Conservation (phyloP, 768 basidiomycete species). For the Cystofilobasidium capitatum region DNA sequence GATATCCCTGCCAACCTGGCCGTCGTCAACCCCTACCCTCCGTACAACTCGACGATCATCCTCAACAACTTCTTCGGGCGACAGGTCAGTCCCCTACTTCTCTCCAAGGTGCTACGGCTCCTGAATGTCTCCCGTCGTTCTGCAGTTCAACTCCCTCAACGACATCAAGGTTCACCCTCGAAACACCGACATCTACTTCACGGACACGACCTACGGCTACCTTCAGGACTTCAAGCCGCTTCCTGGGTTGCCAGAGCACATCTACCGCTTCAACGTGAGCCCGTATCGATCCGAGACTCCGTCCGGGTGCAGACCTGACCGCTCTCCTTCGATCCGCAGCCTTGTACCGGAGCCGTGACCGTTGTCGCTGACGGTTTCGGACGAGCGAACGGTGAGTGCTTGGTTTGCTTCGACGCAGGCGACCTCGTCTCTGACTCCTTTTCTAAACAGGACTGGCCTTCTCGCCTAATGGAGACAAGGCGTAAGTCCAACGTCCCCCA, state of each 20-base stretch:
- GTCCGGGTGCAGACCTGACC: not conserved
- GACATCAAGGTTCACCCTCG: constrained; percentile 14
- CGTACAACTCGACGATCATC: constrained; percentile 58
- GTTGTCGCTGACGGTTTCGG: constrained; percentile 70
- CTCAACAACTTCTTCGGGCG: constrained; percentile 70
- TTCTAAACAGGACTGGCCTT: constrained; percentile 50
- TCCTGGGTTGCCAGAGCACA: constrained; percentile 61
- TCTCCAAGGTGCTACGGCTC: not conserved
- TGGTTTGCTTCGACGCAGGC: not conserved
- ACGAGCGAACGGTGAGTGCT: constrained; percentile 50
- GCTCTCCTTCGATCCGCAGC: constrained; percentile 64
- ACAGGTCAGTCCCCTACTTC: constrained; percentile 57
- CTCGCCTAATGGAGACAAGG: constrained; percentile 50
- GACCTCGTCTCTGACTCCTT: not conserved
- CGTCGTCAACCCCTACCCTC: constrained; percentile 55
- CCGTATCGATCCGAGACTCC: not conserved
- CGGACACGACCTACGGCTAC: constrained; percentile 62
- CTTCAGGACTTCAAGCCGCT: constrained; percentile 56
- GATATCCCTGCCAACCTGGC: constrained; percentile 53
- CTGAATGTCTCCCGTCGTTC: not conserved
- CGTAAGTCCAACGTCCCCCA: not conserved
- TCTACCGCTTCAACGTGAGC: constrained; percentile 57
- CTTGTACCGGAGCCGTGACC: constrained; percentile 53
- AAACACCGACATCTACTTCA: constrained; percentile 60
- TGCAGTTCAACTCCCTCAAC: constrained; percentile 12